Evolutionary conservation across 805 yeast genomes (phyloP), one percentile per base, ranked within the genome.

Genomic region (baker's yeast (Saccharomyces cerevisiae)): DNA sequence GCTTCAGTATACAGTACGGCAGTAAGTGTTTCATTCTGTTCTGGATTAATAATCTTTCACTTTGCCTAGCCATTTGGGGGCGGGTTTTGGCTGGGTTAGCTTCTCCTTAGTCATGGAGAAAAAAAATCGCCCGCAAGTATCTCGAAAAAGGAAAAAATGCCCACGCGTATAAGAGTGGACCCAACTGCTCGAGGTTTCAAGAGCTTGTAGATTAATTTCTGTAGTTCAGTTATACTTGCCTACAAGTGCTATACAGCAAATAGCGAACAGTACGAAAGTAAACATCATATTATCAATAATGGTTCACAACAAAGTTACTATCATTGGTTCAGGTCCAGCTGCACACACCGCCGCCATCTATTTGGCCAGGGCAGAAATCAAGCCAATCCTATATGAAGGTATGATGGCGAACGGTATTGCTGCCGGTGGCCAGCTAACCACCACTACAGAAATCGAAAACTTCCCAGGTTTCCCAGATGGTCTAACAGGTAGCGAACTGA

Each of bases 321-420:
- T 89, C 66, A 84, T 89, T 57, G 98, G 99, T 48, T 91, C 97
- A 53, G 99, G 99, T 64, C 99, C 99, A 54, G 99, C 99, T 55
- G 99, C 97, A 53, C 97, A 94, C 79, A 94, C 99, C 47, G 99
- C 99, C 51, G 99, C 99, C 61, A 89, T 94, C 72, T 94, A 94
- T 73, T 78, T 94, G 53, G 85, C 98, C 30, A 85, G 99, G 74
- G 99, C 99, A 47, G 99, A 94, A 78, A 82, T 90, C 69, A 84
- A 87, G 73, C 97, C 99, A 26, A 84, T 87, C 30, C 73, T 94
- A 64, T 94, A 90, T 75, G 99, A 94, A 76, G 99, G 99, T 67
- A 78, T 92, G 86, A 65, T 76, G 55, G 99, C 99, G 61, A 94
- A 94, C 73, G 99, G 99, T 63, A 81, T 92, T 63, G 99, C 99